A percentile compares a stretch with the other conserved stretches of the same genome.
Conservation (phyloP, 768 basidiomycete genomes). For the Filobasidium floriforme region DNA sequence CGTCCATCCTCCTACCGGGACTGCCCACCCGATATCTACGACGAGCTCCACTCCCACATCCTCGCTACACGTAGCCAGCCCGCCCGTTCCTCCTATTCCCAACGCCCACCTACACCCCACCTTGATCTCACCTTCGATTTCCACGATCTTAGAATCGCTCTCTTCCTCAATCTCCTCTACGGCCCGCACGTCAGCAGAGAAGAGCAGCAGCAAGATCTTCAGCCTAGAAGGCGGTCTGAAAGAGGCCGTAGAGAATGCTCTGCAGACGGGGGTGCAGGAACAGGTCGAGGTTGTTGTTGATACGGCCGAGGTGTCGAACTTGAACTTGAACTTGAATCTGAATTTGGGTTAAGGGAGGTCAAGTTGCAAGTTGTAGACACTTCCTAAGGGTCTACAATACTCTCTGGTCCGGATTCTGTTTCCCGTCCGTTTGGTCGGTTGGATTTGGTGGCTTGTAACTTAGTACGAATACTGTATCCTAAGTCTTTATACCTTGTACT, state of each 20-base stretch:
- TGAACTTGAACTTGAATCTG: too few species aligned
- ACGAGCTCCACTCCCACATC: background rate
- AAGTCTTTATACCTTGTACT: too few species aligned
- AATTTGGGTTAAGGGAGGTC: too few species aligned
- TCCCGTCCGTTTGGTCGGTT: too few species aligned
- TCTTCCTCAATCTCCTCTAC: background rate
- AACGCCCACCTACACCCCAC: background rate
- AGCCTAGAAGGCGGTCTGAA: background rate
- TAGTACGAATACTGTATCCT: too few species aligned
- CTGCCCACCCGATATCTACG: background rate
- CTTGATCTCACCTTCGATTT: too few species aligned
- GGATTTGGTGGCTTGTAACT: too few species aligned
- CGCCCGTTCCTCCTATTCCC: background rate
- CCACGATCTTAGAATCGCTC: background rate
- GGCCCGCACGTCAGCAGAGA: background rate
- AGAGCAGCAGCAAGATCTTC: background rate
- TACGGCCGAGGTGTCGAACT: background rate
- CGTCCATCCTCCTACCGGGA: background rate
- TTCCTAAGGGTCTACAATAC: too few species aligned
- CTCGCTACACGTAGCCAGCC: background rate
- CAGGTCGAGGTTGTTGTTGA: background rate
- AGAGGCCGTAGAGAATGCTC: slow-evolving; percentile 2
- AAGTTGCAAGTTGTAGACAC: too few species aligned
- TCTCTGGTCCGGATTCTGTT: too few species aligned
- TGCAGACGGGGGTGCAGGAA: slow-evolving; percentile 5